A percentile compares a stretch with the other conserved stretches of the same genome.
phyloP scores from a whole-genome alignment of 805 yeast species.

The Nematodospora valgi region DNA sequence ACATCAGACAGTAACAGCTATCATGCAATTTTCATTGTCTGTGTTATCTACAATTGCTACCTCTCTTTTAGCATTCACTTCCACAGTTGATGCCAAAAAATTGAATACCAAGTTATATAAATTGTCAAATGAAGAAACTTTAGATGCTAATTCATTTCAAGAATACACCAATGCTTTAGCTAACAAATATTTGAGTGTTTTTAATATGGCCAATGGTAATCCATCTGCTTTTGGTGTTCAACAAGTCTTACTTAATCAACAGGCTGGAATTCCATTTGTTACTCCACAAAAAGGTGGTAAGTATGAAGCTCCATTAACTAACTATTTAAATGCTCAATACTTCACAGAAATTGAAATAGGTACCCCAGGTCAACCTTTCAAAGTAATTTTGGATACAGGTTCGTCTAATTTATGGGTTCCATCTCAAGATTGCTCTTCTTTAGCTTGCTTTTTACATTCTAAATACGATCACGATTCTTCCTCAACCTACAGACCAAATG shows the following conservation, averaged over 20 bases:
- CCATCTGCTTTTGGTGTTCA: slow-evolving; percentile 13
- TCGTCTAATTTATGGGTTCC: slow-evolving; percentile 98
- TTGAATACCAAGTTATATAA: slow-evolving; percentile 58
- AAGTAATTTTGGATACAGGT: slow-evolving; percentile 95
- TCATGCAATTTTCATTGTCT: slow-evolving; percentile 34
- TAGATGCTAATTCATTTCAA: slow-evolving; percentile 47
- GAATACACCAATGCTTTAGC: slow-evolving; percentile 59
- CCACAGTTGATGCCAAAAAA: slow-evolving; percentile 44
- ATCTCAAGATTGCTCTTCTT: slow-evolving; percentile 78
- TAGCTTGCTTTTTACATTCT: slow-evolving; percentile 92
- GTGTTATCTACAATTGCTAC: slow-evolving; percentile 44
- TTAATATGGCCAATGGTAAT: slow-evolving; percentile 32
- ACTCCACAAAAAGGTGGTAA: slow-evolving; percentile 23
- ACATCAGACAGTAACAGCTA: slow-evolving; percentile 1
- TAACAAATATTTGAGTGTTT: slow-evolving; percentile 54
- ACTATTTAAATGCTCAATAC: slow-evolving; percentile 95
- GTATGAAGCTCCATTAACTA: slow-evolving; percentile 82
- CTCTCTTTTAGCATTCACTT: slow-evolving; percentile 30
- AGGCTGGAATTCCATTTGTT: slow-evolving; percentile 45
- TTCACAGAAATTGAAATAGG: slow-evolving; percentile 89
- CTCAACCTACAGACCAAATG: slow-evolving; percentile 83
- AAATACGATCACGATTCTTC: slow-evolving; percentile 85
- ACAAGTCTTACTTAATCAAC: slow-evolving; percentile 10
- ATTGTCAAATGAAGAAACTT: slow-evolving; percentile 53
- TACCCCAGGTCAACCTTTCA: slow-evolving; percentile 89